phyloP scores from a whole-genome alignment of 1,284 basidiomycete species.

The Pseudozyma sp. region DNA sequence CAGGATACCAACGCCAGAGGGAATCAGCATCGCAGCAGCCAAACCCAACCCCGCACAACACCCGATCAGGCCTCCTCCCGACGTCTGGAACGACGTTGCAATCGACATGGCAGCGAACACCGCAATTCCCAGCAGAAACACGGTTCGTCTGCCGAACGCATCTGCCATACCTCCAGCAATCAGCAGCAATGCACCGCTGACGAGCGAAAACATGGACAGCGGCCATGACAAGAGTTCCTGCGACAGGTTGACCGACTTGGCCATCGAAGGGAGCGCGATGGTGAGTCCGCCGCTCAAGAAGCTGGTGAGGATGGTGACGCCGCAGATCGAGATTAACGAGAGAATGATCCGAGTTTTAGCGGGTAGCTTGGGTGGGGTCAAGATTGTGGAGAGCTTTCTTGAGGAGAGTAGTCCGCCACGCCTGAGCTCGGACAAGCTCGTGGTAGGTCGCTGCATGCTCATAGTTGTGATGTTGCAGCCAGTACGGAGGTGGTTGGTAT shows the following conservation, averaged over 20 bases:
- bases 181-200: slow-evolving; percentile 74
- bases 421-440: slow-evolving; percentile 27
- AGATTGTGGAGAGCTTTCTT: slow-evolving; percentile 22
- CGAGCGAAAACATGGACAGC: slow-evolving; percentile 73
- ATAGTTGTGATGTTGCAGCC: background rate
- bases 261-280: slow-evolving; percentile 77
- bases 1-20: slow-evolving; percentile 64
- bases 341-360: slow-evolving; percentile 29
- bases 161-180: slow-evolving; percentile 71
- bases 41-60: slow-evolving; percentile 63
- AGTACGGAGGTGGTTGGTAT: too few relatives aligned
- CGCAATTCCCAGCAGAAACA: slow-evolving; percentile 71
- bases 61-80: slow-evolving; percentile 61
- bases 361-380: slow-evolving; percentile 32
- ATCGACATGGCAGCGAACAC: slow-evolving; percentile 66
- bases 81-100: slow-evolving; percentile 63
- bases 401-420: slow-evolving; percentile 22
- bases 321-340: slow-evolving; percentile 49
- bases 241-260: slow-evolving; percentile 53
- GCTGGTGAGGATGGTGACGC: slow-evolving; percentile 64
- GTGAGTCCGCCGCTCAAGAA: slow-evolving; percentile 70
- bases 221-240: slow-evolving; percentile 75
- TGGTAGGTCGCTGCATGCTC: slow-evolving; percentile 22
- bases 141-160: slow-evolving; percentile 69
- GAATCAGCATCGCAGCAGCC: slow-evolving; percentile 45